phyloP scores from a whole-genome alignment of 352 stramenopile genomes.

The Phytopythium oedochilum region DNA sequence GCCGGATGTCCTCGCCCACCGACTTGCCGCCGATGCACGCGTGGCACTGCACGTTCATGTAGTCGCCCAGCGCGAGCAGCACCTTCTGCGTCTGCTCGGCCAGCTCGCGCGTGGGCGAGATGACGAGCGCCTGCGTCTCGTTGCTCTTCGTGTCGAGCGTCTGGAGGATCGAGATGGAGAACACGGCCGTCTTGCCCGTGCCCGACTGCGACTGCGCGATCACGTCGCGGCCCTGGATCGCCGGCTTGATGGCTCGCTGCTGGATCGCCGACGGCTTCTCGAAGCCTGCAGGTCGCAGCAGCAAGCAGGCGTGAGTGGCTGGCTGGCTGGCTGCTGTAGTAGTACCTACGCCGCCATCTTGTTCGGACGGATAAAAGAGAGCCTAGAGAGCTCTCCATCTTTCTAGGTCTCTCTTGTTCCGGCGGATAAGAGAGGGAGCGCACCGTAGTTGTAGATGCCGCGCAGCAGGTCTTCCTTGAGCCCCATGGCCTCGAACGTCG shows the following conservation, averaged over 20 bases:
- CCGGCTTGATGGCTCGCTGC: slow-evolving; percentile 96
- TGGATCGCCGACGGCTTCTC: slow-evolving; percentile 98
- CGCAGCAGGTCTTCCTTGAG: slow-evolving; percentile 91
- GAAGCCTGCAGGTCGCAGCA: slow-evolving; percentile 63
- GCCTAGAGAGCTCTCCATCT: no score
- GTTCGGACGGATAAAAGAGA: background rate
- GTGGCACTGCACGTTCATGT: slow-evolving; percentile 97
- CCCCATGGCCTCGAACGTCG: slow-evolving; percentile 90
- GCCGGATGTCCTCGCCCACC: slow-evolving; percentile 93
- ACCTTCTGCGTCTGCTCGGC: slow-evolving; percentile 98
- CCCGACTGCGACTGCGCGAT: slow-evolving; percentile 99
- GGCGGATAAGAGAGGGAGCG: background rate
- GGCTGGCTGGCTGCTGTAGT: no score
- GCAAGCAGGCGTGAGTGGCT: background rate
- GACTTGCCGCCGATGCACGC: slow-evolving; percentile 95
- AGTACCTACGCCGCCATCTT: background rate
- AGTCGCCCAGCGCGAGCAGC: slow-evolving; percentile 93
- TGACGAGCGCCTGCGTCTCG: slow-evolving; percentile 96
- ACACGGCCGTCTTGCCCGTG: slow-evolving; percentile 98
- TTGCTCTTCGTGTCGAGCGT: slow-evolving; percentile 94
- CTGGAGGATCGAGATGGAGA: slow-evolving; percentile 96
- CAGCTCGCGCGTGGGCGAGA: slow-evolving; percentile 98
- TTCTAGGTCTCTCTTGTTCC: background rate
- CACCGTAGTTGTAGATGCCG: slow-evolving; percentile 86
- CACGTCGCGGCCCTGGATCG: slow-evolving; percentile 94